Base-by-base conservation (phyloP, 768 basidiomycete genomes). In the Trametes maxima region DNA sequence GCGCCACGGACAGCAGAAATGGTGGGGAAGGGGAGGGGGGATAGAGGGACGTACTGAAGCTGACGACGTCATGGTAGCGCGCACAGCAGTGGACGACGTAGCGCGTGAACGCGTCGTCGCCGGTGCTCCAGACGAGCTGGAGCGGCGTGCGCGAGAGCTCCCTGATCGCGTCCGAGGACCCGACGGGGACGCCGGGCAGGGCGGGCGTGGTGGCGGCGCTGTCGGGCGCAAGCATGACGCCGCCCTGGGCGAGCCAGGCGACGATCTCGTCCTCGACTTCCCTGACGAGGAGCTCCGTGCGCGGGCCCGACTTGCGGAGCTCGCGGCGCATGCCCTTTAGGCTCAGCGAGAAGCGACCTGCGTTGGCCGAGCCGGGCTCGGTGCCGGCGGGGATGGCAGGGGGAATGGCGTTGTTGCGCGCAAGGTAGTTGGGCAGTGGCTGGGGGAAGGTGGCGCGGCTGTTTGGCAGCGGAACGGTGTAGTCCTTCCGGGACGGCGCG, bases 61-160 rank as follows among this genome's bases (percentile, higher is more conserved):
- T 89, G 67, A 93, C 87, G 60, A 94, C 73, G 59, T 85, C 85
- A 71, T 92, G 84, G 73, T 88, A 93, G 39, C 91, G 79, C 43
- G 90, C 90, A 60, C 89, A 87, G 65, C 91, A 93, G 65, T 94
- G 92, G 6, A 93, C 85, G 47, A 93, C 83, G 67, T 90, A 93
- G 35, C 92, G 81, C 28, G 88, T 85, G 75, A 92, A 93, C 0
- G 85, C 79, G 68, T 91, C 88, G 58, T 88, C 82, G 5, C 77
- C 67, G 60, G 88, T 85, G n/a, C 77, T 79, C 92, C 92, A 94
- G 4, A 92, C 79, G 19, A 93, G 79, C 70, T 86, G 82, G 12
- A 83, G 73, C 0, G 88, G 85, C 7, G 86, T 86, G 22, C 89
- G 77, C 4, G 80, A 80, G 13, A 93, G 77, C 68, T 94, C 90